A percentile compares a stretch with the other conserved stretches of the same genome.
These are phyloP conservation scores for Gardenia jasminoides DNA, from an alignment of 257 asterid species.

Conservation along the genomic window DNA sequence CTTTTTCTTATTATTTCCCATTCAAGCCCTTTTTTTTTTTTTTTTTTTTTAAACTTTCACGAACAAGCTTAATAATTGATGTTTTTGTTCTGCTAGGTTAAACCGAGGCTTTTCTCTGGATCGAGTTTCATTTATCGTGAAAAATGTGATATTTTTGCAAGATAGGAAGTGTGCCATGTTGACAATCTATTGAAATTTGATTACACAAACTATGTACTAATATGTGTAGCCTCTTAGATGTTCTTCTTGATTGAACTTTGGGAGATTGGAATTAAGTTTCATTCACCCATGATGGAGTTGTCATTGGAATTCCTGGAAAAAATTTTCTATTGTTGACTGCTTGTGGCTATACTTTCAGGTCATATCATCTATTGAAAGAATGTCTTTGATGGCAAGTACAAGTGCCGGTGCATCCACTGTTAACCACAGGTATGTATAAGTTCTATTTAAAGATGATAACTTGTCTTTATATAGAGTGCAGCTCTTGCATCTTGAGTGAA, in stretches of 20 bases:
- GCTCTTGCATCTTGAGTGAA: neutral
- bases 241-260: neutral
- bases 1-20: neutral
- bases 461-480: neutral
- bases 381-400: constrained; percentile 41
- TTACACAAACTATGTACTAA: neutral
- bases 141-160: neutral
- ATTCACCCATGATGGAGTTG: neutral
- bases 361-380: constrained; percentile 5
- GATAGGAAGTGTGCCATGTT: neutral
- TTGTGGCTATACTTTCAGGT: constrained; percentile 20
- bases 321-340: neutral
- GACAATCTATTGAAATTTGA: neutral
- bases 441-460: neutral
- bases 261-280: neutral
- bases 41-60: neutral
- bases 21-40: no score
- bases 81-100: neutral
- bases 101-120: neutral
- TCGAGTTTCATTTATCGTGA: neutral
- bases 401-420: constrained; percentile 28
- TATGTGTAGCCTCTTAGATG: neutral
- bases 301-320: neutral
- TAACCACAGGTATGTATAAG: constrained; percentile 34
- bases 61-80: neutral